Evolutionary conservation across 83 land plant genomes (phyloP).

Genomic region (Diphasiastrum complanatum): DNA sequence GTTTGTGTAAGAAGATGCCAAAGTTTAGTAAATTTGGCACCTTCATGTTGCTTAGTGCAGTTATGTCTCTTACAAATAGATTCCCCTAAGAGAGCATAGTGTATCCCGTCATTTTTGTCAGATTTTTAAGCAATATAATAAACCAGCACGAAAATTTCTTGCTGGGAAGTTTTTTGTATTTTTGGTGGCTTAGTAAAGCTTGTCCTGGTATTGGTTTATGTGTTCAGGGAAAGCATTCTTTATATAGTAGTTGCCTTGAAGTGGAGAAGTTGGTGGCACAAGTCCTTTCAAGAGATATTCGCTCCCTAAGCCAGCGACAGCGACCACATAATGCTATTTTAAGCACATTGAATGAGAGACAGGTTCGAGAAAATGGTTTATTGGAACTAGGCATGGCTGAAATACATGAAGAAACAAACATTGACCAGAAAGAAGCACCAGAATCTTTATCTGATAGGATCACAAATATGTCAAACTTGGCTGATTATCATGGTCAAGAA

Average conservation of each 20-base stretch:
- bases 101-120: too few species aligned
- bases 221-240: constrained; percentile 29
- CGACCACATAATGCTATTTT: constrained; percentile 23
- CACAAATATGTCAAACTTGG: background rate
- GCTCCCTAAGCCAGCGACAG: constrained; percentile 38
- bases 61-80: too few species aligned
- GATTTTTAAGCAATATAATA: too few species aligned
- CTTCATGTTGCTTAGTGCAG: too few species aligned
- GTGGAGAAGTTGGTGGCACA: constrained; percentile 23
- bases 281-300: constrained; percentile 37
- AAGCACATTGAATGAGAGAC: constrained; percentile 14
- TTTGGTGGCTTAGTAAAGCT: background rate
- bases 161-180: too few species aligned
- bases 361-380: constrained; percentile 5
- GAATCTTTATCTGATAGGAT: background rate
- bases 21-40: too few species aligned
- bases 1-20: too few species aligned
- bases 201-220: background rate
- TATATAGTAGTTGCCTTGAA: constrained; percentile 30
- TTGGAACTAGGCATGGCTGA: background rate
- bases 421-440: background rate
- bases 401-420: background rate
- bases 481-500: background rate
- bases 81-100: too few species aligned
- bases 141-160: too few species aligned